Conservation (phyloP, 2,329 filamentous ascomycete genomes). For the Ophiostoma sp. region DNA sequence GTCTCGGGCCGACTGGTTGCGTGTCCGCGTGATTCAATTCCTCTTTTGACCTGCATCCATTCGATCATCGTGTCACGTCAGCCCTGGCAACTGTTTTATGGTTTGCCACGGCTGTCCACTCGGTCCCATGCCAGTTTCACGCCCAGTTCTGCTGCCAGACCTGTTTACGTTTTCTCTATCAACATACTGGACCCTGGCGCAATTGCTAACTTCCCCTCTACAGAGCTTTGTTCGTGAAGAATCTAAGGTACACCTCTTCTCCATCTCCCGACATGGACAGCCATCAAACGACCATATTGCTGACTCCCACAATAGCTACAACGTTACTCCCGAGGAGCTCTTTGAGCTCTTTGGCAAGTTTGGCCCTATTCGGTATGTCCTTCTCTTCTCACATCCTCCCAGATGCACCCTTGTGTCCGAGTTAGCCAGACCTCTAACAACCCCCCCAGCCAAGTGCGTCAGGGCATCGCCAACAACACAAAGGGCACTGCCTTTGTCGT, state of each 20-base stretch:
- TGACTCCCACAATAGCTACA: constrained; percentile 62
- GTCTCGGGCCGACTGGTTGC: background rate
- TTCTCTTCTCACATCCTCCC: constrained; percentile 27
- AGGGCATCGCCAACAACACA: constrained; percentile 93
- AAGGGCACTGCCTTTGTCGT: constrained; percentile 99
- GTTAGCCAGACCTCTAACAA: constrained; percentile 14
- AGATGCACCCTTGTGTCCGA: background rate
- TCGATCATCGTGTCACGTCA: background rate
- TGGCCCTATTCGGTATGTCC: constrained; percentile 79
- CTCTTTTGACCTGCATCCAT: constrained; percentile 5
- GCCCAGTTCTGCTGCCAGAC: background rate
- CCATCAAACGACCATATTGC: background rate
- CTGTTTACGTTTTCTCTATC: background rate
- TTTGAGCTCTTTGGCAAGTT: constrained; percentile 99
- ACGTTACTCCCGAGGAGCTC: constrained; percentile 94
- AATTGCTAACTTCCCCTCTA: constrained; percentile 30
- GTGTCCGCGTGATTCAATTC: constrained; percentile 3
- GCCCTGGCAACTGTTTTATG: background rate
- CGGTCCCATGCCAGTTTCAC: background rate
- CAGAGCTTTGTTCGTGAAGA: constrained; percentile 99
- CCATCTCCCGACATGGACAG: background rate
- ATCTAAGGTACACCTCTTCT: constrained; percentile 71
- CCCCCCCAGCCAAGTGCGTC: constrained; percentile 78
- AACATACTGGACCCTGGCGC: background rate
- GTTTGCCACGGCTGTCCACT: background rate